A percentile compares a stretch with the other conserved stretches of the same genome.
phyloP scores from a whole-genome alignment of 2,329 filamentous ascomycete species.

The Fusarium papillatum region DNA sequence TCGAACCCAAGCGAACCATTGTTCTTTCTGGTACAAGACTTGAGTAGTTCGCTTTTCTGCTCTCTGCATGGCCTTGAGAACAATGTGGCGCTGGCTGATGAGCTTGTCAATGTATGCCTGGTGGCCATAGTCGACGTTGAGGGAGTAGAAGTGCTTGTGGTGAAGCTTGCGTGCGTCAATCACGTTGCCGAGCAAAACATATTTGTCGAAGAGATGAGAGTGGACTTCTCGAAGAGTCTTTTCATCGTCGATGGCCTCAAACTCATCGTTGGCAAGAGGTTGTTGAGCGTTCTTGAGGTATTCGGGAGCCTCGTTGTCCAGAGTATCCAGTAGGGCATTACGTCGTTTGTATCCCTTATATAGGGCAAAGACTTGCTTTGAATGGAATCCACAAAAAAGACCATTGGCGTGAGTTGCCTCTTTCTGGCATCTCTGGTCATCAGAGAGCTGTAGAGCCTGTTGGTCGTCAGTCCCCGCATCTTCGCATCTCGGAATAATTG shows the following conservation, averaged over 20 bases:
- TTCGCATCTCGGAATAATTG: accelerated
- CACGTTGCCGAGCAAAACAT: slow-evolving; percentile 36
- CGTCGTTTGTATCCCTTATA: slow-evolving; percentile 45
- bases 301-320: slow-evolving; percentile 28
- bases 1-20: slow-evolving; percentile 43
- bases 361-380: slow-evolving; percentile 38
- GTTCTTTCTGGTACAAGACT: slow-evolving; percentile 40
- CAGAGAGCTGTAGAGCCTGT: slow-evolving; percentile 34
- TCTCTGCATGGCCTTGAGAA: slow-evolving; percentile 29
- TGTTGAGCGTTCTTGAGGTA: slow-evolving; percentile 22
- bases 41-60: slow-evolving; percentile 33
- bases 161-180: slow-evolving; percentile 44
- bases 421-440: slow-evolving; percentile 73
- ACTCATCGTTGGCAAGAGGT: slow-evolving; percentile 41
- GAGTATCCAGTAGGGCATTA: slow-evolving; percentile 38
- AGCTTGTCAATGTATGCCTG: slow-evolving; percentile 44
- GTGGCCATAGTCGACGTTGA: slow-evolving; percentile 42
- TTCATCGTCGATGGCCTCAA: slow-evolving; percentile 22
- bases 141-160: slow-evolving; percentile 42
- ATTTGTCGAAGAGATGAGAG: slow-evolving; percentile 39
- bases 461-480: background rate
- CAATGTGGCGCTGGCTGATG: slow-evolving; percentile 35
- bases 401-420: slow-evolving; percentile 39
- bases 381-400: slow-evolving; percentile 44
- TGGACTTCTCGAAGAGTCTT: slow-evolving; percentile 29